Evolutionary conservation across 2,329 filamentous ascomycete genomes (phyloP).

Genomic region (Calonectria montana): DNA sequence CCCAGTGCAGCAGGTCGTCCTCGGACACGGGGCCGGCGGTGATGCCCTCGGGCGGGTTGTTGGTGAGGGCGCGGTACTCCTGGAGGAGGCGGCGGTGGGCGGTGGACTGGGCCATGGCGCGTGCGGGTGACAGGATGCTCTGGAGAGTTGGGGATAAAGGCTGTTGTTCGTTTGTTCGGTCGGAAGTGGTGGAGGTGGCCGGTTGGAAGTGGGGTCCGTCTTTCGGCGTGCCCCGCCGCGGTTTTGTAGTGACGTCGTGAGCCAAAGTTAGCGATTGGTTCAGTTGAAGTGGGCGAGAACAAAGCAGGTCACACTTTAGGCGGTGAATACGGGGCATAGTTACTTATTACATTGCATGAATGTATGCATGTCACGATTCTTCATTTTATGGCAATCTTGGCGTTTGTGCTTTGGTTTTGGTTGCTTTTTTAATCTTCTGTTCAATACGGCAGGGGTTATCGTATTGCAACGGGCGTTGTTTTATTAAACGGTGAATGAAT

Average conservation of each 20-base stretch:
- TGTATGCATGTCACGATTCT: no score
- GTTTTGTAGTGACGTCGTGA: neutral
- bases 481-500: no score
- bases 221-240: neutral
- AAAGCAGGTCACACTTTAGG: no score
- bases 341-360: no score
- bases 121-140: neutral
- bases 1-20: slow-evolving; percentile 96
- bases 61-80: slow-evolving; percentile 94
- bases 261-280: no score
- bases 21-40: slow-evolving; percentile 92
- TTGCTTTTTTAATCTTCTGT: no score
- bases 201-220: neutral
- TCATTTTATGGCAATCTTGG: no score
- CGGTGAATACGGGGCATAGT: no score
- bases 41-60: slow-evolving; percentile 97
- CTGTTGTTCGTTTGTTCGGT: neutral
- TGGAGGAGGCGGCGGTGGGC: slow-evolving; percentile 87
- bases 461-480: no score
- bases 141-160: neutral
- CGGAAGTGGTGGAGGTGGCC: slow-evolving; percentile 6
- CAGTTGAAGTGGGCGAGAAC: no score
- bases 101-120: slow-evolving; percentile 67
- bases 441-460: no score
- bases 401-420: no score